Conservation (phyloP, 2,329 filamentous ascomycete species). For the Paraconiothyrium brasiliense region DNA sequence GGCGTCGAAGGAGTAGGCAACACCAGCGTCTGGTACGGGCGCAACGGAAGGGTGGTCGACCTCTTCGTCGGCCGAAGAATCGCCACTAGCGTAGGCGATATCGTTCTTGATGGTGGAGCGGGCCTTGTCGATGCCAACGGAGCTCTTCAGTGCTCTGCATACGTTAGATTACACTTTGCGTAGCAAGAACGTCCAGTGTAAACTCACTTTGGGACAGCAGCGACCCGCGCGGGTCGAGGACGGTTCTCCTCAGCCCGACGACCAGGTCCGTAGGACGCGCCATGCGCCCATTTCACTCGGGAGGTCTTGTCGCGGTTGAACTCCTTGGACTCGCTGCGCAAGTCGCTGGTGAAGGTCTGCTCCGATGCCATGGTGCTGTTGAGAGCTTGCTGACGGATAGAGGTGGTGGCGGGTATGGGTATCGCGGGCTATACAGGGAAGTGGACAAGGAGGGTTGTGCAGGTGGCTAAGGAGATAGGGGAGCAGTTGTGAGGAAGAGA, state of each 20-base stretch:
- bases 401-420: constrained; percentile 24
- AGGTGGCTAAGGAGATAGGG: constrained; percentile 19
- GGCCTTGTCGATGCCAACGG: constrained; percentile 43
- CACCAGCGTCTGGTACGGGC: constrained; percentile 57
- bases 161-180: constrained; percentile 23
- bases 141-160: constrained; percentile 26
- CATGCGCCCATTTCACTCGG: constrained; percentile 62
- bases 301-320: constrained; percentile 61
- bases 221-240: constrained; percentile 48
- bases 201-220: constrained; percentile 41
- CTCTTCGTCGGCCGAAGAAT: constrained; percentile 57
- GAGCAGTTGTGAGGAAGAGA: constrained; percentile 19
- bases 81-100: constrained; percentile 52
- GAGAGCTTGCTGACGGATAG: constrained; percentile 19
- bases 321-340: constrained; percentile 64
- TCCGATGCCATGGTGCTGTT: constrained; percentile 54
- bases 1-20: constrained; percentile 65
- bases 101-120: constrained; percentile 54
- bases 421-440: constrained; percentile 20
- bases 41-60: constrained; percentile 56
- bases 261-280: constrained; percentile 51
- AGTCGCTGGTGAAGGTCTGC: constrained; percentile 60
- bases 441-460: constrained; percentile 15
- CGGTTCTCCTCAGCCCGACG: constrained; percentile 46
- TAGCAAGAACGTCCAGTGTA: neutral